Evolutionary conservation across 106 monocot species (phyloP).

Genomic region (Dendrobium chrysotoxum): DNA sequence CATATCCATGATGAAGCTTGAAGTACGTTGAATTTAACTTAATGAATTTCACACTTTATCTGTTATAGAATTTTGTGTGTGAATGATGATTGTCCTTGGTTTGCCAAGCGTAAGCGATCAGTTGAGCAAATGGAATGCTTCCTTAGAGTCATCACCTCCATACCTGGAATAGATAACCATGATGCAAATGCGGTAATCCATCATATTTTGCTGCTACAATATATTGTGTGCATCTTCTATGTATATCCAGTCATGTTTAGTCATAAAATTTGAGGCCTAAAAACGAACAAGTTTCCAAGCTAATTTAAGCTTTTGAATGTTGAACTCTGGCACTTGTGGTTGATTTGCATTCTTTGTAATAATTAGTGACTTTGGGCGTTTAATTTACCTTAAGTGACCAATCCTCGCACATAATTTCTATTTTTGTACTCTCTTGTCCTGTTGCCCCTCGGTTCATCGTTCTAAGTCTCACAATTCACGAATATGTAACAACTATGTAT

Average conservation of each 20-base stretch:
- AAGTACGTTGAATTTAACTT: constrained; percentile 24
- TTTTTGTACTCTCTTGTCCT: too few species aligned
- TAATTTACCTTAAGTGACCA: too few species aligned
- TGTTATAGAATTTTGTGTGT: neutral
- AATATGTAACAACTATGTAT: too few species aligned
- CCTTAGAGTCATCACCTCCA: constrained; percentile 47
- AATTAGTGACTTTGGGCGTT: neutral
- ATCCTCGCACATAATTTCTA: too few species aligned
- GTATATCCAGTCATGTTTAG: neutral
- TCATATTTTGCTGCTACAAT: neutral
- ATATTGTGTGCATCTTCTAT: neutral
- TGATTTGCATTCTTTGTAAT: neutral
- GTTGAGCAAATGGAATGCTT: constrained; percentile 50
- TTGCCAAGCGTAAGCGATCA: constrained; percentile 42
- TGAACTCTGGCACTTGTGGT: neutral
- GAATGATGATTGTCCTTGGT: constrained; percentile 7
- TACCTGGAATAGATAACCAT: constrained; percentile 69
- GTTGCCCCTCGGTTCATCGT: too few species aligned
- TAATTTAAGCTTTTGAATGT: neutral
- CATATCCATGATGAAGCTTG: constrained; percentile 55
- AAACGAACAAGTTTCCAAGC: neutral
- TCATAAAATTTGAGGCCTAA: neutral
- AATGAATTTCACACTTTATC: neutral
- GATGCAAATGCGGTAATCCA: constrained; percentile 58
- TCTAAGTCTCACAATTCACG: too few species aligned